Evolutionary conservation across 2,329 filamentous ascomycete species (phyloP).

Genomic region (Paracoccidioides lutzii): DNA sequence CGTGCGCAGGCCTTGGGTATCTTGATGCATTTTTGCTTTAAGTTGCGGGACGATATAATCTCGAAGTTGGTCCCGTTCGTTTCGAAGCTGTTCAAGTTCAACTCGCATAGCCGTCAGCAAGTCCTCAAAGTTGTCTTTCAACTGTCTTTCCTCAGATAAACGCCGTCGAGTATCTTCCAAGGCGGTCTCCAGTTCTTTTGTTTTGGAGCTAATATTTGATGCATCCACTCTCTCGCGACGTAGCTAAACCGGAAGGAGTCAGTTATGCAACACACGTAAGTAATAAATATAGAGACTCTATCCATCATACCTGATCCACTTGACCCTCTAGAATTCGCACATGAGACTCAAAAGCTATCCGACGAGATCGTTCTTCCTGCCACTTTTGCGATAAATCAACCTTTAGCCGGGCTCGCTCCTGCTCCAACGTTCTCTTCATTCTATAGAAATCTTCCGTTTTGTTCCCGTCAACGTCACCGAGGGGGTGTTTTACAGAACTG

Average conservation of each 20-base stretch:
- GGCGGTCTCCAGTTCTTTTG: conserved; percentile 65
- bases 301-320: conserved; percentile 47
- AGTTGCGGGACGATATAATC: conserved; percentile 78
- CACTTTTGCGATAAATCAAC: conserved; percentile 75
- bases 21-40: conserved; percentile 68
- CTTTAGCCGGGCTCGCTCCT: conserved; percentile 77
- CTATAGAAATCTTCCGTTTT: conserved; percentile 64
- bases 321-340: conserved; percentile 71
- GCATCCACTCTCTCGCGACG: conserved; percentile 42
- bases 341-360: conserved; percentile 68
- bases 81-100: conserved; percentile 68
- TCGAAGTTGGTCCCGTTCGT: conserved; percentile 70
- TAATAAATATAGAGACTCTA: background rate
- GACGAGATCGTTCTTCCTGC: conserved; percentile 67
- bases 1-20: conserved; percentile 54
- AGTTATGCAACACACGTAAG: conserved; percentile 10
- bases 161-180: conserved; percentile 75
- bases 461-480: conserved; percentile 42
- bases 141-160: conserved; percentile 69
- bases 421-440: conserved; percentile 70
- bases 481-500: conserved; percentile 64
- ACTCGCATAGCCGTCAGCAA: conserved; percentile 69
- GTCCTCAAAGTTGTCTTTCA: conserved; percentile 90
- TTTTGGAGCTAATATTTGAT: conserved; percentile 39
- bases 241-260: conserved; percentile 35